A percentile compares a stretch with the other conserved stretches of the same genome.
phyloP scores from a whole-genome alignment of 345 rosid species.

The Rhodamnia argentea region DNA sequence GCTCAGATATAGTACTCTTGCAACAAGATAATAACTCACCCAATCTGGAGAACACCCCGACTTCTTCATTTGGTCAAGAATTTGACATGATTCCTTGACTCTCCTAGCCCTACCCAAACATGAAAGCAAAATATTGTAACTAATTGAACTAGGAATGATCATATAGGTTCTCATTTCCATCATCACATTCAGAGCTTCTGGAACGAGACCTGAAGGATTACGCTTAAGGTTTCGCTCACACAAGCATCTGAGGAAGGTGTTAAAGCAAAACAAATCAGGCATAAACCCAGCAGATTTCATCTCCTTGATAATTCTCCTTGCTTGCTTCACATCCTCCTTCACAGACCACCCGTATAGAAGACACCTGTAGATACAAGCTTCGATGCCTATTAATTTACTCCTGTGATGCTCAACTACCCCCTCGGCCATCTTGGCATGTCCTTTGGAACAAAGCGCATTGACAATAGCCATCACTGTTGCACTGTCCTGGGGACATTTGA shows the following conservation, averaged over 20 bases:
- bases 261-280: slow-evolving; percentile 67
- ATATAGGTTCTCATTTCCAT: slow-evolving; percentile 66
- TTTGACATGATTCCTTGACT: slow-evolving; percentile 56
- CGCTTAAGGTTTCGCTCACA: slow-evolving; percentile 45
- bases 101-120: slow-evolving; percentile 70
- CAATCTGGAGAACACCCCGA: slow-evolving; percentile 51
- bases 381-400: slow-evolving; percentile 30
- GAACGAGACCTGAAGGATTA: slow-evolving; percentile 83
- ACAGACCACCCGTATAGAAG: slow-evolving; percentile 65
- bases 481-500: slow-evolving; percentile 54
- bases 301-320: slow-evolving; percentile 57
- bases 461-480: slow-evolving; percentile 46
- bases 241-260: slow-evolving; percentile 60
- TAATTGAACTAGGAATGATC: slow-evolving; percentile 46
- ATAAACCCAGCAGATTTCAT: slow-evolving; percentile 50
- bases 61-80: slow-evolving; percentile 65
- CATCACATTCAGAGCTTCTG: slow-evolving; percentile 81
- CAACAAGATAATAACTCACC: slow-evolving; percentile 74
- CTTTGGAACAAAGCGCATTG: slow-evolving; percentile 62
- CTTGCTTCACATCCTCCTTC: slow-evolving; percentile 56
- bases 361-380: slow-evolving; percentile 47
- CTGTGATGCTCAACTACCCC: slow-evolving; percentile 72
- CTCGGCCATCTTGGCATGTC: slow-evolving; percentile 73
- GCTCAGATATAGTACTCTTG: slow-evolving; percentile 58
- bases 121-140: slow-evolving; percentile 71